phyloP scores from a whole-genome alignment of 495 filamentous ascomycete genomes.

The Daldinia vernicosa region DNA sequence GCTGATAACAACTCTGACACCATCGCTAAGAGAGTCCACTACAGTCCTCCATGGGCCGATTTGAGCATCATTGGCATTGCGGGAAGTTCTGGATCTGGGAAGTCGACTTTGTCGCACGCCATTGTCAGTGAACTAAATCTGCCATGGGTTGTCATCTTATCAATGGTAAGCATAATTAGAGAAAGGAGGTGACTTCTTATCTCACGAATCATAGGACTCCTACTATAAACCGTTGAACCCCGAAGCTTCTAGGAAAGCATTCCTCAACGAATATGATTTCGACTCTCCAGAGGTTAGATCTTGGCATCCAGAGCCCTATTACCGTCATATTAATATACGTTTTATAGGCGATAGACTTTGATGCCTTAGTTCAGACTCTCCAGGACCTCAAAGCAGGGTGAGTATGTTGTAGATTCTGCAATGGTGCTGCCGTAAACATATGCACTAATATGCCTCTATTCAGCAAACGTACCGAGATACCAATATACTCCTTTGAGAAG shows the following conservation, averaged over 20 bases:
- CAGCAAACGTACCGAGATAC: constrained; percentile 92
- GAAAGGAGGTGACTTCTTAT: constrained; percentile 20
- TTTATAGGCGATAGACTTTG: constrained; percentile 85
- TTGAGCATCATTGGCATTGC: constrained; percentile 95
- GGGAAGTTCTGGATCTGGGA: constrained; percentile 94
- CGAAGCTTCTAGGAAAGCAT: constrained; percentile 79
- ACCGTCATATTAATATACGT: constrained; percentile 24
- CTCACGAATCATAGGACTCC: constrained; percentile 72
- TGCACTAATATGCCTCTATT: constrained; percentile 7
- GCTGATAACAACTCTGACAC: constrained; percentile 46
- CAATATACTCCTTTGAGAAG: constrained; percentile 93
- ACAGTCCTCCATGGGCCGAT: constrained; percentile 94
- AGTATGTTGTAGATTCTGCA: constrained; percentile 35
- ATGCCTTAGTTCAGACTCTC: constrained; percentile 81
- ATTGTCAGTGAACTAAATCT: constrained; percentile 90
- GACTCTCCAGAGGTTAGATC: constrained; percentile 76
- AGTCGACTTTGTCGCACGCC: constrained; percentile 92
- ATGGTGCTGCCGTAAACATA: background rate
- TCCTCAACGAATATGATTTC: constrained; percentile 93
- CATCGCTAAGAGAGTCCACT: constrained; percentile 67
- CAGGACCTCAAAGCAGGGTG: constrained; percentile 91
- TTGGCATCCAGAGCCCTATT: background rate
- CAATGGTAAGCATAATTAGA: constrained; percentile 71
- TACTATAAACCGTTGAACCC: constrained; percentile 88
- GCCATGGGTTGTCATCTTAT: constrained; percentile 97